Evolutionary conservation across 768 basidiomycete genomes (phyloP).

Genomic region (Crucibulum laeve): DNA sequence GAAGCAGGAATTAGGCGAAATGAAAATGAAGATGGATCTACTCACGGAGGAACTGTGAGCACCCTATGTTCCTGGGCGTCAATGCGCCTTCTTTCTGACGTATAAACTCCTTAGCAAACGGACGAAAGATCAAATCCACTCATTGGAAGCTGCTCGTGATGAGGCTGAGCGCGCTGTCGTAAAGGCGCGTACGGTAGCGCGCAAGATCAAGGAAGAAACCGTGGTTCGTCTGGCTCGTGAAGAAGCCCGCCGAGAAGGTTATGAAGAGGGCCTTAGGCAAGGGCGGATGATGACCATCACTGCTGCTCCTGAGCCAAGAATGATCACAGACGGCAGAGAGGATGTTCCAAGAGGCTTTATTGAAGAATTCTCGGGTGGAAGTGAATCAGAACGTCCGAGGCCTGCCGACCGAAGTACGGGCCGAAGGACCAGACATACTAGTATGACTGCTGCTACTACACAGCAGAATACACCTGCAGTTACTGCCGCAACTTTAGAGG

Average conservation of each 20-base stretch:
- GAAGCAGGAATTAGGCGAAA: too few relatives aligned
- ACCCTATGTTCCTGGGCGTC: too few relatives aligned
- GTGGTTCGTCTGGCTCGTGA: conserved; percentile 47
- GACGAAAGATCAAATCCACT: conserved; percentile 17
- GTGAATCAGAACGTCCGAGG: background rate
- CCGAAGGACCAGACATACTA: background rate
- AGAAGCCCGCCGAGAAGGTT: conserved; percentile 44
- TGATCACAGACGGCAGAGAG: background rate
- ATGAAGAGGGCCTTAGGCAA: conserved; percentile 46
- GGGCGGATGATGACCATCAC: conserved; percentile 26
- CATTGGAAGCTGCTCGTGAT: conserved; percentile 25
- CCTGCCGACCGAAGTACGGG: background rate
- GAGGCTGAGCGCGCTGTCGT: conserved; percentile 25
- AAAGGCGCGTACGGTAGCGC: conserved; percentile 44
- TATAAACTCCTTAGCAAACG: conserved; percentile 14
- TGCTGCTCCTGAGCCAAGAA: conserved; percentile 7
- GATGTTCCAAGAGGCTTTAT: background rate
- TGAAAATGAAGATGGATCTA: too few relatives aligned
- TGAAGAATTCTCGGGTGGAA: background rate
- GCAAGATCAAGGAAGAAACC: conserved; percentile 52
- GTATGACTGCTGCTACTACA: too few relatives aligned
- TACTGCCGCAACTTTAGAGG: conserved; percentile 9
- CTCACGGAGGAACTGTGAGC: too few relatives aligned
- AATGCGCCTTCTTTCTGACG: too few relatives aligned
- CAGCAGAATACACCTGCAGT: background rate